Evolutionary conservation across 208 protist species (phyloP), one percentile per base, ranked within the genome.

Genomic region (Acanthamoeba sp.): DNA sequence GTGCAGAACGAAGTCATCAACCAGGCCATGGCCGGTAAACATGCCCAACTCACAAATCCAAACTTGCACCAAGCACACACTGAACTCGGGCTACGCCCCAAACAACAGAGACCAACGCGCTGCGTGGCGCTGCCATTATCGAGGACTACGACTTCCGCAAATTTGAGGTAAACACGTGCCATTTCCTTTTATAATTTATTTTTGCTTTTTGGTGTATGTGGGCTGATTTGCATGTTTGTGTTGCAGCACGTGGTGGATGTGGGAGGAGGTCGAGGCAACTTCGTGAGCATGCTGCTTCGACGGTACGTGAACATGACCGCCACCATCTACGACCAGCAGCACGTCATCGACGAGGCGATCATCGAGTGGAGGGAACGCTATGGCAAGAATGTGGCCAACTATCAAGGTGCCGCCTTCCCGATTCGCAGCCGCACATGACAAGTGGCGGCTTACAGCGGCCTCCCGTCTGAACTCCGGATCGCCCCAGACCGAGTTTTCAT

Each of bases 261-360:
- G 82, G 48, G 71, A 34, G 71, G 71, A n/a, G 82, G 82, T 36
- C 82, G 82, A 22, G 82, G 82, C 40, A 90, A 45, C 18, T 90
- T 90, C 34, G 82, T 90, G 22, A 34, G 27, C 50, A 59, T 57
- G 32, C 55, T 90, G 48, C 82, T 90, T 5, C 48, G 55, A 6
- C 29, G 38, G 20, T 69, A 66, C 27, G 34, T 45, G 24, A 55
- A 59, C n/a, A 66, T 66, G 52, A 90, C 48, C 14, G 82, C 55
- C 52, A 90, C 55, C 10, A 69, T 90, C 52, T 64, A 52, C 55
- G 82, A 90, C 10, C 52, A 69, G 29, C 52, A 90, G 82, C 82
- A 90, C 34, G 82, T 90, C 48, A 90, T 90, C 82, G 82, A 90
- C 32, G 82, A 90, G 82, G 82, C 48, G 9, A n/a, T 38, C 18